Conservation (phyloP, 768 basidiomycete species). For the Boletus eberwhitei region DNA sequence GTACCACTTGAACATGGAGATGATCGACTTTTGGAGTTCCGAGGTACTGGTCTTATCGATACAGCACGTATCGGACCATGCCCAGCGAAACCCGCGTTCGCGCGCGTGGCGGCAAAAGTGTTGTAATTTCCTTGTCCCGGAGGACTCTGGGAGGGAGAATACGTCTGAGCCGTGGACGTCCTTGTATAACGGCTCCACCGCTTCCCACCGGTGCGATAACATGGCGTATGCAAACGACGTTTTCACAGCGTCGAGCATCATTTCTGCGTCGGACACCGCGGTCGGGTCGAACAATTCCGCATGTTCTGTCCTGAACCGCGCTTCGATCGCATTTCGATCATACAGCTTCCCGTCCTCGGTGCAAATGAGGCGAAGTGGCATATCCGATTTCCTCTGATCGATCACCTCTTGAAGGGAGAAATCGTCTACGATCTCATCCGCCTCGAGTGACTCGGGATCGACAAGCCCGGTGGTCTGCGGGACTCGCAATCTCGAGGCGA, state of each 20-base stretch:
- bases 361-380: slow-evolving; percentile 25
- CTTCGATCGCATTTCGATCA: slow-evolving; percentile 15
- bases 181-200: slow-evolving; percentile 12
- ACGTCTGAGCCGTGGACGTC: slow-evolving; percentile 16
- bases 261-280: background rate
- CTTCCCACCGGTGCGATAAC: slow-evolving; percentile 26
- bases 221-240: slow-evolving; percentile 21
- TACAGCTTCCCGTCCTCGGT: slow-evolving; percentile 26
- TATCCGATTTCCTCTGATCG: slow-evolving; percentile 13
- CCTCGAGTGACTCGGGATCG: background rate
- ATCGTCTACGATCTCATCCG: background rate
- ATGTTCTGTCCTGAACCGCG: slow-evolving; percentile 13
- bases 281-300: slow-evolving; percentile 10
- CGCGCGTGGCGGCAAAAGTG: slow-evolving; percentile 19
- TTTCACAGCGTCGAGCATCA: slow-evolving; percentile 6
- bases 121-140: slow-evolving; percentile 14
- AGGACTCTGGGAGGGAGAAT: slow-evolving; percentile 13
- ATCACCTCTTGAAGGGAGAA: slow-evolving; percentile 15
- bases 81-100: slow-evolving; percentile 22
- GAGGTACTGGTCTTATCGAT: slow-evolving; percentile 29
- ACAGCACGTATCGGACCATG: slow-evolving; percentile 30
- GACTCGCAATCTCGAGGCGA: background rate
- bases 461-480: background rate
- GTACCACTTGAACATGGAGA: slow-evolving; percentile 33
- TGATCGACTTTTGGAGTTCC: slow-evolving; percentile 29